Percentiles rank a stretch among this genome's conserved stretches.
Conservation (phyloP, 495 filamentous ascomycete species). For the Xylaria grammica region DNA sequence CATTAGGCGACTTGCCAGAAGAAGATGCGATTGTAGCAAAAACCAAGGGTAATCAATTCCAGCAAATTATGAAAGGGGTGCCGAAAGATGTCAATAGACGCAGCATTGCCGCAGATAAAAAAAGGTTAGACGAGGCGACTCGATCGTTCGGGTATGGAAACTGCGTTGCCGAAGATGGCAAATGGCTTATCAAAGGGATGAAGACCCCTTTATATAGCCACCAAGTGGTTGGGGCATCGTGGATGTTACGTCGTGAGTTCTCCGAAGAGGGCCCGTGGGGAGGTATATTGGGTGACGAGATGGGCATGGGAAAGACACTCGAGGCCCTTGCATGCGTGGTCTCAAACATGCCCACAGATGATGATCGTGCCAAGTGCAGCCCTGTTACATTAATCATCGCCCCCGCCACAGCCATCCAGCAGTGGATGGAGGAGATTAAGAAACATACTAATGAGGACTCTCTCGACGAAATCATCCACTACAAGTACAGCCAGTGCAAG, state of each 20-base stretch:
- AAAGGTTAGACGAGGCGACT: constrained; percentile 37
- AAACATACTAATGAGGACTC: neutral
- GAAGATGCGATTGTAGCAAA: neutral
- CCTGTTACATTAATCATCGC: constrained; percentile 38
- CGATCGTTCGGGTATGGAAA: constrained; percentile 46
- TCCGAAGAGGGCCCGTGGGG: constrained; percentile 47
- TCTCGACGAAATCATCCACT: neutral
- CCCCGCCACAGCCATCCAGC: neutral
- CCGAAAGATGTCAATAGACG: neutral
- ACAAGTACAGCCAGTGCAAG: neutral
- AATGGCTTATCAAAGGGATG: constrained; percentile 56
- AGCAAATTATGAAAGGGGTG: constrained; percentile 6
- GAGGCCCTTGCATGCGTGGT: constrained; percentile 58
- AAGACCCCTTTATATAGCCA: constrained; percentile 53
- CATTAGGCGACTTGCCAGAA: neutral
- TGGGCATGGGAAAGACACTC: constrained; percentile 70
- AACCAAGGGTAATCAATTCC: neutral
- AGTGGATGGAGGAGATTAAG: neutral
- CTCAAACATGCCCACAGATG: constrained; percentile 40
- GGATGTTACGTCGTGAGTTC: constrained; percentile 63
- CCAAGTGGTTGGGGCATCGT: constrained; percentile 61
- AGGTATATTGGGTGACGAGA: constrained; percentile 63
- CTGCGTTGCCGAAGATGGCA: constrained; percentile 41
- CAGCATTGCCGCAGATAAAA: neutral
- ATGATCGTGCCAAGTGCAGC: constrained; percentile 19